Evolutionary conservation across 176 grass and related monocot species (phyloP).

Genomic region (Lolium rigidum): DNA sequence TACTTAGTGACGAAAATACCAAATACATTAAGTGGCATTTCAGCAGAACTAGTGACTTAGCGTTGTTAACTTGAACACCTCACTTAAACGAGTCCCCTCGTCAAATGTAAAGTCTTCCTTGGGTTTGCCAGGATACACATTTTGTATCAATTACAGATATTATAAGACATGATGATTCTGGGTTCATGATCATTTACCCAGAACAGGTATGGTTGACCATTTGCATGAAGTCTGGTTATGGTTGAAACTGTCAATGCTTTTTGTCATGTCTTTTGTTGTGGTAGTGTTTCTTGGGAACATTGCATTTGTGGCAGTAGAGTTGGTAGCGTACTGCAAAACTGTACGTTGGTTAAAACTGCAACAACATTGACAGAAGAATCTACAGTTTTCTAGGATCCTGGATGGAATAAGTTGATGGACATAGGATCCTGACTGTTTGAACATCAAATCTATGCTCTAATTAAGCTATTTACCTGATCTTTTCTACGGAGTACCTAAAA

Average conservation of each 20-base stretch:
- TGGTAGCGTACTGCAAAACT: neutral
- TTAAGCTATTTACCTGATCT: too few species aligned
- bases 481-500: neutral
- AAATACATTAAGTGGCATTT: constrained; percentile 40
- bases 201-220: neutral
- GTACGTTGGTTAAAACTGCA: neutral
- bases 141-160: constrained; percentile 36
- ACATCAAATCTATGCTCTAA: neutral
- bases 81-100: constrained; percentile 26
- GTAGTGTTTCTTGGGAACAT: neutral
- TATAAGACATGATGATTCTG: constrained; percentile 25
- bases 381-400: neutral
- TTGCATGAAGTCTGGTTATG: neutral
- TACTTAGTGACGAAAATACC: constrained; percentile 37
- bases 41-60: constrained; percentile 44
- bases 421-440: constrained; percentile 11
- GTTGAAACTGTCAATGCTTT: neutral
- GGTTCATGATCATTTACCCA: constrained; percentile 13
- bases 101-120: constrained; percentile 45
- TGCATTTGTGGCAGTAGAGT: too few species aligned
- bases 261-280: neutral
- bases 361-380: neutral
- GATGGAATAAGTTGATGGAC: neutral
- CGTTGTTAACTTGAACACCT: constrained; percentile 51
- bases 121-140: constrained; percentile 35